Base-by-base conservation (phyloP, 495 filamentous ascomycete genomes). In the Schizothecium vesticola region DNA sequence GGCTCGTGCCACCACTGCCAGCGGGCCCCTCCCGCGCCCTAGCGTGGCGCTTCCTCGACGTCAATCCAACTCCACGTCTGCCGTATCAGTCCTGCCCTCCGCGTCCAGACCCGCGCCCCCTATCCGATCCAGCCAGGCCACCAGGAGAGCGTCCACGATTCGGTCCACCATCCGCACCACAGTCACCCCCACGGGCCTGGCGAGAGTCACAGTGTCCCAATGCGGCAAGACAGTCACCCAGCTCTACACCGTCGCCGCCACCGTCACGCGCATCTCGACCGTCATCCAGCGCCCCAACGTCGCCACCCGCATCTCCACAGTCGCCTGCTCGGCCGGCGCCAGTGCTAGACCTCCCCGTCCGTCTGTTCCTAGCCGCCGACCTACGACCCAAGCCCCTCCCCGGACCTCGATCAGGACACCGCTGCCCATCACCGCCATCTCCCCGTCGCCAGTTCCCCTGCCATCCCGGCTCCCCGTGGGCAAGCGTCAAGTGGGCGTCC, bases 161-260 rank as follows among this genome's bases (percentile, higher is more conserved):
- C 43, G 43, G 1, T 56, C 33, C 56, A 64, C 57, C 51, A 61
- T 25, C 23, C 56, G 63, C 16, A 65, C 63, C 26, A 68, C 61
- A 1, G 66, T 56, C 16, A 71, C 61, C 1, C 69, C 63, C 13
- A 65, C 69, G 0, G 62, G 65, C 21, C 57, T 61, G 6, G 57
- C 68, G 0, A 28, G 67, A 36, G 62, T 56, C 36, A 71, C 69
- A 13, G 61, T 56, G 1, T 68, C 55, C 13, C 26, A 71, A 16
- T 71, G 69, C 58, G 36, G 6, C 58, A 29, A 23, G 19, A 71
- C 69, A 0, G 56, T 71, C 3, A 67, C 69, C 4, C 57, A 68
- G 43, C 36, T 51, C 31, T 71, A 68, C 62, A 68, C 57, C 5
- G 65, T 68, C 11, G 65, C 65, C 36, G 58, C 22, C 7, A 69